phyloP scores from a whole-genome alignment of 306 rosid genomes.

The Dryas alaskensis region DNA sequence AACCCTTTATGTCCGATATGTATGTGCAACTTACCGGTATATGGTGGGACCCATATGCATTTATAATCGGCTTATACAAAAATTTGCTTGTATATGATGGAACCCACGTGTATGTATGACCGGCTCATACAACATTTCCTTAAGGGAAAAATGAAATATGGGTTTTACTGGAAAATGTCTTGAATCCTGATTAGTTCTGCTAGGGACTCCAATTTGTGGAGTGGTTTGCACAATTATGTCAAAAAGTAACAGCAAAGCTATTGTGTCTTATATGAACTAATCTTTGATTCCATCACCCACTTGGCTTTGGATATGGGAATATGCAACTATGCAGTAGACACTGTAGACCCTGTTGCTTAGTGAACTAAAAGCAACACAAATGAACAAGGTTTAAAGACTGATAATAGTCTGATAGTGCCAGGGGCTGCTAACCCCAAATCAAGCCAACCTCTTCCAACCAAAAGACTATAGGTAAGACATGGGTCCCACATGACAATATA shows the following conservation, averaged over 20 bases:
- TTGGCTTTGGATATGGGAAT: conserved; percentile 34
- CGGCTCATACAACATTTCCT: too few species aligned
- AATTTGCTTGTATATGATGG: too few species aligned
- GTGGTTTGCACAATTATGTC: conserved; percentile 15
- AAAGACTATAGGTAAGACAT: conserved; percentile 23
- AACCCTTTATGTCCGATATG: too few species aligned
- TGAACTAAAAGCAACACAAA: conserved; percentile 33
- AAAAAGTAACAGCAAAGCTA: conserved; percentile 14
- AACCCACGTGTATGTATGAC: too few species aligned
- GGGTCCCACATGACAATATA: conserved; percentile 39
- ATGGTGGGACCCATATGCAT: too few species aligned
- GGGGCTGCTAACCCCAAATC: conserved; percentile 26
- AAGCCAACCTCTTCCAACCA: conserved; percentile 33
- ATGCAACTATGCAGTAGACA: conserved; percentile 9
- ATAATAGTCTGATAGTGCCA: neutral
- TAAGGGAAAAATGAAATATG: neutral
- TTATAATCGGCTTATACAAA: too few species aligned
- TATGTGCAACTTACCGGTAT: too few species aligned
- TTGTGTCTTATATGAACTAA: conserved; percentile 14
- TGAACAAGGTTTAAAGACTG: conserved; percentile 19
- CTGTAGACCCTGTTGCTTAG: conserved; percentile 26
- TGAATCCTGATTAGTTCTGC: neutral
- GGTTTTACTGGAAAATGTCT: neutral
- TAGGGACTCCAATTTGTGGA: conserved; percentile 22
- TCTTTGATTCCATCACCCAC: conserved; percentile 35